Evolutionary conservation across 2,329 filamentous ascomycete genomes (phyloP).

Genomic region (Beauveria rudraprayagi): DNA sequence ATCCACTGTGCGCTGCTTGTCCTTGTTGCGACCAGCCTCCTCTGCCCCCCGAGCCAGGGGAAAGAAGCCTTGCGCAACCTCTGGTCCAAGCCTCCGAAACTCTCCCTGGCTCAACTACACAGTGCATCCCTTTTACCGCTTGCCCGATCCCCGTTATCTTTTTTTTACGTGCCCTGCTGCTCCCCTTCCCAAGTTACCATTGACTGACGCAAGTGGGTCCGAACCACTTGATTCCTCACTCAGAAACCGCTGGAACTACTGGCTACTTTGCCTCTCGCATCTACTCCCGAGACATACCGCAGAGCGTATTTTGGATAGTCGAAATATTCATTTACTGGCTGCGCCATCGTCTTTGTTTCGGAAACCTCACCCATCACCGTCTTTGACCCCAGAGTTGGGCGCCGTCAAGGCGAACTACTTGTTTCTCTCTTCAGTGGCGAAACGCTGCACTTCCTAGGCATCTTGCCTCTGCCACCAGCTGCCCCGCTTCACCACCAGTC

Average conservation of each 20-base stretch:
- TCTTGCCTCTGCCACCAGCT: not conserved
- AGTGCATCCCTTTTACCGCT: not conserved
- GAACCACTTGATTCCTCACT: conserved; percentile 1
- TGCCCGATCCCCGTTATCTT: not conserved
- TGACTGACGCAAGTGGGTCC: conserved; percentile 4
- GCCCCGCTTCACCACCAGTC: conserved; percentile 10
- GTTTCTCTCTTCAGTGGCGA: not conserved
- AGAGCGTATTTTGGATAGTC: not conserved
- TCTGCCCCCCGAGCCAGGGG: not conserved
- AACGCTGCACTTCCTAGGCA: not conserved
- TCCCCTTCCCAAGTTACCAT: not conserved
- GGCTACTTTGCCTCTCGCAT: conserved; percentile 9
- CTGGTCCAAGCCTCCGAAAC: not conserved
- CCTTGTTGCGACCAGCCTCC: not conserved
- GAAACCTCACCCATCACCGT: not conserved
- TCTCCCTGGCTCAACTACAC: not conserved
- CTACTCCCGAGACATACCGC: not conserved
- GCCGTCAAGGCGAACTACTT: not conserved
- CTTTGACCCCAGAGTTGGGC: not conserved
- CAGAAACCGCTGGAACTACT: conserved; percentile 1
- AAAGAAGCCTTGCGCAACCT: not conserved
- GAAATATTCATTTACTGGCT: not conserved
- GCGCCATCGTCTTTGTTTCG: not conserved
- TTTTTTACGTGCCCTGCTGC: not conserved
- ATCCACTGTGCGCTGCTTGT: not conserved